A percentile compares a stretch with the other conserved stretches of the same genome.
phyloP scores from a whole-genome alignment of 2,329 filamentous ascomycete species.

The Hortaea sp. region DNA sequence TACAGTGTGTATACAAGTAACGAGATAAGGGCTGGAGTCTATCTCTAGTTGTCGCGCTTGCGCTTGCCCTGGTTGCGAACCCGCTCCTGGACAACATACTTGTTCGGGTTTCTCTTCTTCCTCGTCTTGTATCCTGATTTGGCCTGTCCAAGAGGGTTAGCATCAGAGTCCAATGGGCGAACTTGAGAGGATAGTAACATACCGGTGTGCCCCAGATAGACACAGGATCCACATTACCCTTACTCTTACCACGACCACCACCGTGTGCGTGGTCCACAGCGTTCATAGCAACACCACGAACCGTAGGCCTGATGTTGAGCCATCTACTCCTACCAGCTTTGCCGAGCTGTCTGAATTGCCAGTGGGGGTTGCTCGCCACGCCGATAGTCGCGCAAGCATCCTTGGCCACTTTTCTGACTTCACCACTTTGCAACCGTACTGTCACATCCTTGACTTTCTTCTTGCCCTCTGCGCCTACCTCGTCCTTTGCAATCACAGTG shows the following conservation, averaged over 20 bases:
- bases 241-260: slow-evolving; percentile 97
- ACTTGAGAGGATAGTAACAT: slow-evolving; percentile 35
- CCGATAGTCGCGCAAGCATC: slow-evolving; percentile 93
- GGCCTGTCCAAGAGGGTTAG: slow-evolving; percentile 33
- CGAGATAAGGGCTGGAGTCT: no score
- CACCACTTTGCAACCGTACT: slow-evolving; percentile 82
- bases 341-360: slow-evolving; percentile 81
- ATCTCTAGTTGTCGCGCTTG: slow-evolving; percentile 6
- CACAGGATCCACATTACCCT: slow-evolving; percentile 91
- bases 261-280: slow-evolving; percentile 96
- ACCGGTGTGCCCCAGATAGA: slow-evolving; percentile 95
- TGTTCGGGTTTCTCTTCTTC: slow-evolving; percentile 80
- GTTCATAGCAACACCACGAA: slow-evolving; percentile 98
- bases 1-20: no score
- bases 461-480: slow-evolving; percentile 39
- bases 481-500: slow-evolving; percentile 79
- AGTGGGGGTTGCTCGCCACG: slow-evolving; percentile 83
- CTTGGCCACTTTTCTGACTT: slow-evolving; percentile 78
- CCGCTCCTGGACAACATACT: slow-evolving; percentile 75
- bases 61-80: slow-evolving; percentile 87
- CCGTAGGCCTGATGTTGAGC: slow-evolving; percentile 89
- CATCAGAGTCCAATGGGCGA: not conserved
- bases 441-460: slow-evolving; percentile 70
- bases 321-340: slow-evolving; percentile 91
- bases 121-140: slow-evolving; percentile 90